Evolutionary conservation across 2,329 filamentous ascomycete genomes (phyloP).

Genomic region (Coniochaeta prunicola): DNA sequence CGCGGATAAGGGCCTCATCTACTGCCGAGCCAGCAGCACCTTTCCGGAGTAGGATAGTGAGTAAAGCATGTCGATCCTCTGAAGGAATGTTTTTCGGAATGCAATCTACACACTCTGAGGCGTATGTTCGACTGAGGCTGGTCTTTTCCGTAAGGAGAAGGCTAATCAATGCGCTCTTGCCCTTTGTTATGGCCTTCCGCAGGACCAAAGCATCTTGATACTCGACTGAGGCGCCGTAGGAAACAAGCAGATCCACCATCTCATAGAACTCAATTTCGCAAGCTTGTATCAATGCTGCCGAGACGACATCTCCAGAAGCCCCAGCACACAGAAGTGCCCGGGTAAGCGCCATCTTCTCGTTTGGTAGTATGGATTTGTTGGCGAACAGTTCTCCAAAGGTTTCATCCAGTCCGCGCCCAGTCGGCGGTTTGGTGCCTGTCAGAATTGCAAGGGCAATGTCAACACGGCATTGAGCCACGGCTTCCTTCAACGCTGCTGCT

Average conservation of each 20-base stretch:
- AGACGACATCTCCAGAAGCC: conserved; percentile 42
- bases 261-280: conserved; percentile 43
- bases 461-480: conserved; percentile 38
- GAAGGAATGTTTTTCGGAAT: conserved; percentile 39
- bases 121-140: conserved; percentile 32
- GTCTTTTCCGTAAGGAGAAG: conserved; percentile 38
- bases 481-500: conserved; percentile 43
- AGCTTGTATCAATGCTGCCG: conserved; percentile 39
- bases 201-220: conserved; percentile 43
- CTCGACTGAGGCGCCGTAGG: conserved; percentile 47
- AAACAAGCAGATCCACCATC: conserved; percentile 45
- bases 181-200: conserved; percentile 38
- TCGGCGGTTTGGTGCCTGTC: conserved; percentile 44
- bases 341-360: conserved; percentile 42
- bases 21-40: conserved; percentile 41
- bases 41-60: conserved; percentile 39
- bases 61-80: conserved; percentile 35
- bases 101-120: conserved; percentile 41
- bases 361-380: conserved; percentile 36
- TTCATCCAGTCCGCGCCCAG: conserved; percentile 37
- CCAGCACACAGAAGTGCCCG: conserved; percentile 53
- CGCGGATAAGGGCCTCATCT: conserved; percentile 42
- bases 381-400: conserved; percentile 41
- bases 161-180: conserved; percentile 37
- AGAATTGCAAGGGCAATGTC: conserved; percentile 50